Evolutionary conservation across 2,329 filamentous ascomycete genomes (phyloP).

Genomic region (Beauveria pseudobassiana): DNA sequence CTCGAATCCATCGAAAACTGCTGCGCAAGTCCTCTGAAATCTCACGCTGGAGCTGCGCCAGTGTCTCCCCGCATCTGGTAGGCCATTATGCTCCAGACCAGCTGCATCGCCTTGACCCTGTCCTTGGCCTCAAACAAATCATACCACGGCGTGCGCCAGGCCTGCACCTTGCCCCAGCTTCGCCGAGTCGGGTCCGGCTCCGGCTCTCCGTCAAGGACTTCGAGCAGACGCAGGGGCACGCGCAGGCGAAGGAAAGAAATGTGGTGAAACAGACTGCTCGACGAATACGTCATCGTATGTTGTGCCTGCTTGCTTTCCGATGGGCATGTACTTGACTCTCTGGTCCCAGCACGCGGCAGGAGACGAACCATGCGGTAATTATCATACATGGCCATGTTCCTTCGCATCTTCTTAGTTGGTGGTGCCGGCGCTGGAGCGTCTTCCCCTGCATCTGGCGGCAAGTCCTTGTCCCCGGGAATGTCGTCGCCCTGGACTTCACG

Average conservation of each 20-base stretch:
- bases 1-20: not conserved
- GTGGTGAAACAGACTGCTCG: conserved; percentile 52
- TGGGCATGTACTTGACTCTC: conserved; percentile 49
- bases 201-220: conserved; percentile 41
- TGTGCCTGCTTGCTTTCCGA: conserved; percentile 41
- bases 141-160: conserved; percentile 54
- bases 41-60: not conserved
- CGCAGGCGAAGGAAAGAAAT: conserved; percentile 49
- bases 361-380: conserved; percentile 55
- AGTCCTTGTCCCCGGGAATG: conserved; percentile 39
- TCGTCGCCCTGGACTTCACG: conserved; percentile 47
- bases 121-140: conserved; percentile 51
- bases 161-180: conserved; percentile 45
- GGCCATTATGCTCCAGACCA: conserved; percentile 53
- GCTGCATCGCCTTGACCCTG: conserved; percentile 47
- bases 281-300: conserved; percentile 55
- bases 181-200: conserved; percentile 25
- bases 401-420: conserved; percentile 42
- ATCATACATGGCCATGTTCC: conserved; percentile 52
- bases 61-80: conserved; percentile 41
- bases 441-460: conserved; percentile 21
- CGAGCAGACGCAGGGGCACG: conserved; percentile 47
- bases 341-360: conserved; percentile 51
- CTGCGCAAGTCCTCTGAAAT: not conserved
- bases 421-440: conserved; percentile 19